These are phyloP conservation scores for Phytophthora idaei DNA, from an alignment of 352 stramenopile genomes.

Conservation along the genomic window DNA sequence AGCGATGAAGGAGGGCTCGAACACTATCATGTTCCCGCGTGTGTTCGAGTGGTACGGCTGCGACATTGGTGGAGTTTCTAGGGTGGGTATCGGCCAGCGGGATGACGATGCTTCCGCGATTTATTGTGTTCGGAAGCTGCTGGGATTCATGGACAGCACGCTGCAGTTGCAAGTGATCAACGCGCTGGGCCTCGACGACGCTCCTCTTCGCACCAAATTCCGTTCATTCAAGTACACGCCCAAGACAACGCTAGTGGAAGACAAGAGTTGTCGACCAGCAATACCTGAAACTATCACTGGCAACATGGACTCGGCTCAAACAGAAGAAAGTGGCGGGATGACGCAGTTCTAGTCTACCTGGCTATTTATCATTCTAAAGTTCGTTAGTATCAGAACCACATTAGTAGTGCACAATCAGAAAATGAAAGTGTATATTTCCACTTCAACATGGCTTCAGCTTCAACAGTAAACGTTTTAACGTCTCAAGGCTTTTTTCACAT, in stretches of 20 bases:
- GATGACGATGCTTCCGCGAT: conserved; percentile 36
- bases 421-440: conserved; percentile 10
- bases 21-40: conserved; percentile 56
- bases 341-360: conserved; percentile 28
- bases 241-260: conserved; percentile 37
- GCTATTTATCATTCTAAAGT: conserved; percentile 37
- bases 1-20: conserved; percentile 36
- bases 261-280: conserved; percentile 13
- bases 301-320: conserved; percentile 1
- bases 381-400: conserved; percentile 1
- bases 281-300: background rate
- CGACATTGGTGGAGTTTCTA: conserved; percentile 50
- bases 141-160: conserved; percentile 64
- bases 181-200: conserved; percentile 47
- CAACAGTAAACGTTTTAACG: background rate
- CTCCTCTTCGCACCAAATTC: conserved; percentile 62
- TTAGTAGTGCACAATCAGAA: background rate
- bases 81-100: conserved; percentile 19
- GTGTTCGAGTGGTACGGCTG: conserved; percentile 80
- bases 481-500: conserved; percentile 28
- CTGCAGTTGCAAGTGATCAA: conserved; percentile 55
- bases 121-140: conserved; percentile 73
- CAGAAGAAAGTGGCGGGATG: conserved; percentile 21
- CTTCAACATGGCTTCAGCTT: conserved; percentile 1
- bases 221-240: conserved; percentile 58